Evolutionary conservation across 768 basidiomycete genomes (phyloP).

Genomic region (Chalciporus sphaerocephalus): DNA sequence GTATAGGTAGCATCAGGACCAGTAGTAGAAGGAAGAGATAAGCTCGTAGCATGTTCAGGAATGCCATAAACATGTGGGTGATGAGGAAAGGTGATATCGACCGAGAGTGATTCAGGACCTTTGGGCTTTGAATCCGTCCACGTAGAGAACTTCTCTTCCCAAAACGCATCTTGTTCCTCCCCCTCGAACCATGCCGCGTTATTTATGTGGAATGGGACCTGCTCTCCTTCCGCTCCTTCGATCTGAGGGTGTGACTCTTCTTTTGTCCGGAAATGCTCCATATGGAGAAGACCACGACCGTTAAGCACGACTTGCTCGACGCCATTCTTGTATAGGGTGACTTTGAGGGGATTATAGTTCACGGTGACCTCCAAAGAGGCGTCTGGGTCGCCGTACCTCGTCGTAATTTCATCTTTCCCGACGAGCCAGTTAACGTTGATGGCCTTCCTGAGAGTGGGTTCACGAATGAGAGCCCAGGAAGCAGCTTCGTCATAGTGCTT

Average conservation of each 20-base stretch:
- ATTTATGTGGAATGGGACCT: conserved; percentile 52
- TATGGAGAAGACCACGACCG: conserved; percentile 84
- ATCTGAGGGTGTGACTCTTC: conserved; percentile 39
- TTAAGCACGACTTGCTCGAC: conserved; percentile 87
- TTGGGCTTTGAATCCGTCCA: conserved; percentile 96
- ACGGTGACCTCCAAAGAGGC: conserved; percentile 64
- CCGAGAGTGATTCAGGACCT: conserved; percentile 89
- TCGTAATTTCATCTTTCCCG: conserved; percentile 60
- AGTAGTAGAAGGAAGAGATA: conserved; percentile 84
- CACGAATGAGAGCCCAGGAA: conserved; percentile 77
- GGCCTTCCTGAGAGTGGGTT: conserved; percentile 56
- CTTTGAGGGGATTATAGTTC: conserved; percentile 67
- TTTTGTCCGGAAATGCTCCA: conserved; percentile 93
- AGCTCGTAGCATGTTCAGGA: conserved; percentile 89
- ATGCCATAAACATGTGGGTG: conserved; percentile 93
- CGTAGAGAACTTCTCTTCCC: conserved; percentile 82
- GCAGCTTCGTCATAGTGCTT: conserved; percentile 92
- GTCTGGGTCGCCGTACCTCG: conserved; percentile 60
- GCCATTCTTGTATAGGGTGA: conserved; percentile 68
- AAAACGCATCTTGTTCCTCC: conserved; percentile 74
- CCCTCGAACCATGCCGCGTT: conserved; percentile 83
- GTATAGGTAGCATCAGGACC: conserved; percentile 72
- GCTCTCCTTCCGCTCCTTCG: conserved; percentile 40
- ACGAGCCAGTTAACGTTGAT: conserved; percentile 55
- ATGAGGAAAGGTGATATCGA: conserved; percentile 92